phyloP scores from a whole-genome alignment of 2,329 filamentous ascomycete species.

The Knufia petricola region DNA sequence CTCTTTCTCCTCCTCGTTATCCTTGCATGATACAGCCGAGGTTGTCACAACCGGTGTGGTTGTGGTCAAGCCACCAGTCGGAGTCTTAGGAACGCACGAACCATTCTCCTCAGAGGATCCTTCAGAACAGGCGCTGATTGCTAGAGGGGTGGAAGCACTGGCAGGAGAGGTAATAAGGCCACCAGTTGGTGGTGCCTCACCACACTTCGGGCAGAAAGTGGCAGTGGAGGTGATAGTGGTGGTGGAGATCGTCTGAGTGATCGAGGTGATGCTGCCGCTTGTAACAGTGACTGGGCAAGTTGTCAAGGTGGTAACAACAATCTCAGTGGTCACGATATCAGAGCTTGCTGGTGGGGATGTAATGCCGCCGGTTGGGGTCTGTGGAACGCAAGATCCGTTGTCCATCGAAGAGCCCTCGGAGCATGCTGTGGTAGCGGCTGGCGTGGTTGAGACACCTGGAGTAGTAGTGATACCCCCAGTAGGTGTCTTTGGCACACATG shows the following conservation, averaged over 20 bases:
- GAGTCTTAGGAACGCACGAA: background rate
- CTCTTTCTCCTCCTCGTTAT: background rate
- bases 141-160: background rate
- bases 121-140: background rate
- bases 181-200: constrained; percentile 15
- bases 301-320: constrained; percentile 26
- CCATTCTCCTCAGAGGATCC: background rate
- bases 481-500: constrained; percentile 1
- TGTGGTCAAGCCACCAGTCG: constrained; percentile 7
- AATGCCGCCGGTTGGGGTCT: constrained; percentile 4
- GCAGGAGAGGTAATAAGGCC: background rate
- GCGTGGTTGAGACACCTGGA: background rate
- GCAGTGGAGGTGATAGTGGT: constrained; percentile 25
- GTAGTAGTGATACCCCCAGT: constrained; percentile 7
- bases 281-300: constrained; percentile 27
- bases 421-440: constrained; percentile 3
- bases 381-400: constrained; percentile 5
- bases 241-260: constrained; percentile 51
- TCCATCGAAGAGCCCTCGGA: background rate
- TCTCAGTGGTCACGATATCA: constrained; percentile 23
- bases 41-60: background rate
- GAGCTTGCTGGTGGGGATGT: constrained; percentile 10
- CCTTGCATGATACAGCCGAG: background rate
- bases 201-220: constrained; percentile 23
- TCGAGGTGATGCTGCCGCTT: constrained; percentile 38